Evolutionary conservation across 345 rosid genomes (phyloP), one percentile per base, ranked within the genome.

Genomic region (Arabidopsis suecica): DNA sequence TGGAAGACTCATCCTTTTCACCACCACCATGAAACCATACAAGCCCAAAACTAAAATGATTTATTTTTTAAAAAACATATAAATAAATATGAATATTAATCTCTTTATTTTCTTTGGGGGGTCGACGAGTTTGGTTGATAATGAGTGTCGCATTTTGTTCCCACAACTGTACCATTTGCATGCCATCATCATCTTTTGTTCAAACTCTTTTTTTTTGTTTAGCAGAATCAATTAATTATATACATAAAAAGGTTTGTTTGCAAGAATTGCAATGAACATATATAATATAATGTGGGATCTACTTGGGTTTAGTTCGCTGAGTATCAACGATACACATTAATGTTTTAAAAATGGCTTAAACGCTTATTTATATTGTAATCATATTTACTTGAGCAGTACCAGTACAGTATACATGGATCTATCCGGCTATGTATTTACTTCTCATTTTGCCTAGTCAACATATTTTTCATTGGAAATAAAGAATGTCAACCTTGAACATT

Each of bases 1-100:
- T 84, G 77, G 81, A 72, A 78, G 57, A 72, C 59, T 68, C 80
- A 75, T 80, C 83, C 74, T 65, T 82, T 77, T 61, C 68, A 73
- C 42, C 41, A 75, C 68, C 82, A 79, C 78, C 58, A 79, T 20
- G 76, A 58, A 58, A 48, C 9, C 47, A 61, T 7, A 75, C 6
- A 68, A 48, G 55, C 25, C 37, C 40, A 73, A 65, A 67, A 12
- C 37, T 40, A 67, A 67, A 75, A 38, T 38, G 38, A 71, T 73
- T 58, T 45, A 18, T 40, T 20, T 58, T 36, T 10, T 41, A 2
- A 16, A 16, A 12, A 50, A 22, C 8, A 47, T 16, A 16, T 6
- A 66, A 51, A 10, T 11, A 50, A 40, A 30, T 10, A 63, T 56
- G 59, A 70, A 33, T 47, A 32, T 22, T 3, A 55, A 4, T 73